A percentile compares a stretch with the other conserved stretches of the same genome.
These are phyloP conservation scores for Cercospora sesami DNA, from an alignment of 2,329 filamentous ascomycete genomes.

Conservation along the genomic window DNA sequence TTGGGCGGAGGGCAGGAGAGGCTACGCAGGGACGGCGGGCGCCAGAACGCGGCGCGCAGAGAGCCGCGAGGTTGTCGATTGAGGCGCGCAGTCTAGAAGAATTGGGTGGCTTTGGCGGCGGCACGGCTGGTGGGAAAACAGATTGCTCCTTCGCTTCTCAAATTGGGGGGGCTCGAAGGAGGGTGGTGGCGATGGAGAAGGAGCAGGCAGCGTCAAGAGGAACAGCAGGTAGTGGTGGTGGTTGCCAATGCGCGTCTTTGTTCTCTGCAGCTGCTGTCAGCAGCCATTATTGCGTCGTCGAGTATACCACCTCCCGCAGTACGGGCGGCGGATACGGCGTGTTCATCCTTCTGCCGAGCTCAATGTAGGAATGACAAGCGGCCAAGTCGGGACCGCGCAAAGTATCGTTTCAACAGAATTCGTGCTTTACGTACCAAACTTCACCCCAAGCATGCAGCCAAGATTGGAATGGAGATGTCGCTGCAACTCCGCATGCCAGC, in stretches of 20 bases:
- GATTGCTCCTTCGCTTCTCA: neutral
- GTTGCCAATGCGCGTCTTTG: neutral
- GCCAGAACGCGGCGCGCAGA: constrained; percentile 4
- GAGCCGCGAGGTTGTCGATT: neutral
- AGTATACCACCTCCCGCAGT: neutral
- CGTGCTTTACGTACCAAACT: constrained; percentile 1
- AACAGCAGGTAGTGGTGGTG: neutral
- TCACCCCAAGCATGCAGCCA: neutral
- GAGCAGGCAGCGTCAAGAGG: neutral
- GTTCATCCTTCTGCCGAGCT: neutral
- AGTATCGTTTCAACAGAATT: constrained; percentile 1
- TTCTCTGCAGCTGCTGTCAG: constrained; percentile 5
- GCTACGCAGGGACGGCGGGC: constrained; percentile 13
- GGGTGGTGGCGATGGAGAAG: neutral
- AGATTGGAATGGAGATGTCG: neutral
- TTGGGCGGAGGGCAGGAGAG: neutral
- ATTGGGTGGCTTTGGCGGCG: constrained; percentile 6
- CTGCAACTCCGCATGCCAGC: constrained; percentile 7
- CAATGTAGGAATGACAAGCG: constrained; percentile 12
- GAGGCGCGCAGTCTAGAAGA: constrained; percentile 4
- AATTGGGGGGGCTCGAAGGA: constrained; percentile 1
- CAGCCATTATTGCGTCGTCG: neutral
- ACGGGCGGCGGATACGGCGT: neutral
- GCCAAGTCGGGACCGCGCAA: constrained; percentile 4
- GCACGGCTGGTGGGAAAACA: neutral